Base-by-base conservation (phyloP, 345 rosid genomes). In the Mangifera indica region DNA sequence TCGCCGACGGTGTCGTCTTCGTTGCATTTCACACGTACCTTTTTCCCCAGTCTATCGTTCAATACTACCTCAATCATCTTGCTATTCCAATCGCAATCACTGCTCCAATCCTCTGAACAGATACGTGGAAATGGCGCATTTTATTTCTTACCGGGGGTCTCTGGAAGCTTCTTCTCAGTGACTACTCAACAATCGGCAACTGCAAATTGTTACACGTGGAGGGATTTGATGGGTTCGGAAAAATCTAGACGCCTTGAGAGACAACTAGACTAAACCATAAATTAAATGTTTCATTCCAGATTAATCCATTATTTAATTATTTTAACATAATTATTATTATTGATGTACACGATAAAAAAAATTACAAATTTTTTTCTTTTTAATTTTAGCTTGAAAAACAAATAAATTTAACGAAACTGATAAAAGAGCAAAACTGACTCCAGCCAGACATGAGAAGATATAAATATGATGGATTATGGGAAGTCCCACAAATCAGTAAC, bases 21-120 rank as follows among this genome's bases (percentile, higher is more conserved):
- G 82, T 86, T 86, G 82, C 87, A 86, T 72, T 86, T 84, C 78
- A 86, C 90, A 26, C 87, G 64, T 26, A 84, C 86, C 83, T 86
- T 86, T 84, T 86, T 86, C 79, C 90, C 87, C 55, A 86, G 72
- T 67, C 86, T 65, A 46, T 82, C 86, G 81, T 79, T 86, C 78
- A 86, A 45, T 79, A 82, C 87, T 65, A 86, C 87, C 82, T 84
- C 86, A 1, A 83, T 78, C 86, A 81, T 85, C 79, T 69, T 74
- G 54, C 51, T 13, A 6, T 37, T 37, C 42, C 42, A 7, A 37
- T 37, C 1, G 42, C 42, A 37, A 37, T 37, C 42, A 37, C 42
- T 37, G 42, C 42, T 37, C 7, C 0, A 37, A 37, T 37, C 42
- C 42, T 37, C 42, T 7, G 8, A 5, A 37, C 42, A 37, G 7